These are phyloP conservation scores for Ceratocystis eucalypticola DNA, from an alignment of 2,329 filamentous ascomycete species.

Conservation along the genomic window DNA sequence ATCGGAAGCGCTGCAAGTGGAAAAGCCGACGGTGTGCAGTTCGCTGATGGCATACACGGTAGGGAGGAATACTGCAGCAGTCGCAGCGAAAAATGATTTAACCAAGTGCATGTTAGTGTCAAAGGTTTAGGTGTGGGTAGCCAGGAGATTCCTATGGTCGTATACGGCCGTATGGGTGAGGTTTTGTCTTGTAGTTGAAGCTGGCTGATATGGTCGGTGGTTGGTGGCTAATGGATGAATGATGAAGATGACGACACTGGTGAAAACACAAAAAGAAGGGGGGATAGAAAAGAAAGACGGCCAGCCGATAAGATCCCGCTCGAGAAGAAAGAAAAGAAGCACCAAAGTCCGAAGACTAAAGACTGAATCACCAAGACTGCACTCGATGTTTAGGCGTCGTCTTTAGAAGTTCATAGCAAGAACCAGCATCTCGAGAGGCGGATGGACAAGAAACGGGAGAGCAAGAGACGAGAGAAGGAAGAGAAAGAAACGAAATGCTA, in stretches of 20 bases:
- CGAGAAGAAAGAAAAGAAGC: slow-evolving; percentile 11
- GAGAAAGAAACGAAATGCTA: not conserved
- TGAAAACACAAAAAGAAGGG: slow-evolving; percentile 2
- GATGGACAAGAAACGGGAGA: slow-evolving; percentile 7
- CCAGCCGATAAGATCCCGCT: slow-evolving; percentile 16
- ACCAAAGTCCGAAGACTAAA: not conserved
- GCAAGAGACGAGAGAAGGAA: not conserved
- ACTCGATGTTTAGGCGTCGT: not conserved
- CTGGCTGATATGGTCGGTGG: not conserved
- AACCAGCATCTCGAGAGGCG: not conserved
- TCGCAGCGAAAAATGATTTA: slow-evolving; percentile 21
- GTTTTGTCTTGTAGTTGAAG: not conserved
- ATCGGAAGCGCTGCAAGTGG: slow-evolving; percentile 44
- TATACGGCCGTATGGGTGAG: not conserved
- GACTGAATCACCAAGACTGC: not conserved
- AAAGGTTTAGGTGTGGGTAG: not conserved
- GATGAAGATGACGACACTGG: slow-evolving; percentile 1
- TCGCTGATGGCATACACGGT: slow-evolving; percentile 53
- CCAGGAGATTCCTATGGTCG: not conserved
- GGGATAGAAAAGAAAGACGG: slow-evolving; percentile 4
- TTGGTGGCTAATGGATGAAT: not conserved
- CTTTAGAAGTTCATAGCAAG: not conserved
- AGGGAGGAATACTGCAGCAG: slow-evolving; percentile 28
- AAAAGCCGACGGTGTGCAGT: slow-evolving; percentile 69
- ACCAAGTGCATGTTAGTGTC: slow-evolving; percentile 4